Evolutionary conservation across 768 basidiomycete genomes (phyloP).

Genomic region (Dentipellis fragilis): DNA sequence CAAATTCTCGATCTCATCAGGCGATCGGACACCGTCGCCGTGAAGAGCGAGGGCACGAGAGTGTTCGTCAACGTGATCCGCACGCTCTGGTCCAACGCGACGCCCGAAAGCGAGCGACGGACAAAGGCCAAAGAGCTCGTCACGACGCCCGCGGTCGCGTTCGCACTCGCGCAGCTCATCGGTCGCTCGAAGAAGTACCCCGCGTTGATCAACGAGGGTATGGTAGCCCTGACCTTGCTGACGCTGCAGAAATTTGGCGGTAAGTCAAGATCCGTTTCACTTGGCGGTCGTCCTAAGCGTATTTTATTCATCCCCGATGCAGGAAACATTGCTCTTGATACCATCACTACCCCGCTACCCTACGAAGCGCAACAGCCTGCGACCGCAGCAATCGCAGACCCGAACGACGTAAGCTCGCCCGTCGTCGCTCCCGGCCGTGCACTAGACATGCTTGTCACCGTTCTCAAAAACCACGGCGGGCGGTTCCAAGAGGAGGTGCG

Average conservation of each 20-base stretch:
- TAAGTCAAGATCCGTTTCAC: slow-evolving; percentile 23
- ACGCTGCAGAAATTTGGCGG: slow-evolving; percentile 58
- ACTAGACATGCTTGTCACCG: slow-evolving; percentile 57
- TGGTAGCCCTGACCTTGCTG: slow-evolving; percentile 74
- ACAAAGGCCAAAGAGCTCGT: slow-evolving; percentile 44
- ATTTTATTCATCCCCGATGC: not conserved
- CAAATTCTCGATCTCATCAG: slow-evolving; percentile 66
- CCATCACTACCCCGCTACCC: slow-evolving; percentile 42
- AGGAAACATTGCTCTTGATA: slow-evolving; percentile 57
- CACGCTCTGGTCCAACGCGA: slow-evolving; percentile 57
- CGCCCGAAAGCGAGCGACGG: slow-evolving; percentile 36
- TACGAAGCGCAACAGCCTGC: slow-evolving; percentile 23
- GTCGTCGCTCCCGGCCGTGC: slow-evolving; percentile 43
- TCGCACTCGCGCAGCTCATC: slow-evolving; percentile 60
- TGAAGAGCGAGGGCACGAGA: slow-evolving; percentile 86
- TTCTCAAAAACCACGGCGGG: slow-evolving; percentile 39
- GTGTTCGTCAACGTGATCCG: slow-evolving; percentile 81
- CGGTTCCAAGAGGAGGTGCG: slow-evolving; percentile 67
- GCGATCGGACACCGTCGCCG: slow-evolving; percentile 70
- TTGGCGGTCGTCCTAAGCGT: slow-evolving; percentile 1
- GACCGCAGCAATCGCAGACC: slow-evolving; percentile 26
- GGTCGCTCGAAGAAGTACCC: slow-evolving; percentile 73
- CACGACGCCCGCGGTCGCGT: slow-evolving; percentile 42
- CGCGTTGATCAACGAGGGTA: slow-evolving; percentile 79
- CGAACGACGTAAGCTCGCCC: slow-evolving; percentile 37